Evolutionary conservation across 2,329 filamentous ascomycete species (phyloP).

Genomic region (Metarhizium anisopliae): DNA sequence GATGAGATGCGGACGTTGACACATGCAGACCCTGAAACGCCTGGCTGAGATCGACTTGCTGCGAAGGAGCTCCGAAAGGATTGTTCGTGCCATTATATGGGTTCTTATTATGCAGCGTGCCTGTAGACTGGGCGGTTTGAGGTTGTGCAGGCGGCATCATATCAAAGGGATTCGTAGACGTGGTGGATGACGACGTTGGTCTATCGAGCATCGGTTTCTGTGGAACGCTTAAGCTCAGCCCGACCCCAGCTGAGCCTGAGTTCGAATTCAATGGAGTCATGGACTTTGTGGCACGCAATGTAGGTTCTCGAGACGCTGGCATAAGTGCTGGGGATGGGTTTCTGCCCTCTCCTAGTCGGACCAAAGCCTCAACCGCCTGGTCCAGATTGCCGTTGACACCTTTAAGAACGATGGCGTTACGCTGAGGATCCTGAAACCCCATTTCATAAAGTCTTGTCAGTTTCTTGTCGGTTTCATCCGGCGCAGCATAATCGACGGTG

Average conservation of each 20-base stretch:
- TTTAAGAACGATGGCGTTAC: conserved; percentile 74
- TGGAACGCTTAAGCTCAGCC: conserved; percentile 23
- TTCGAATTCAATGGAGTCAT: conserved; percentile 43
- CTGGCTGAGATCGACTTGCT: conserved; percentile 38
- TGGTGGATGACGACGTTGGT: conserved; percentile 31
- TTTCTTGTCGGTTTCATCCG: conserved; percentile 64
- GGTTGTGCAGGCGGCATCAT: conserved; percentile 43
- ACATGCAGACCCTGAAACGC: conserved; percentile 71
- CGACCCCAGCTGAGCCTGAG: conserved; percentile 18
- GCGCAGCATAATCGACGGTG: conserved; percentile 45
- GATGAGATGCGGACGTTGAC: conserved; percentile 39
- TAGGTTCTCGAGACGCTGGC: conserved; percentile 35
- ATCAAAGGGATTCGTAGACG: conserved; percentile 62
- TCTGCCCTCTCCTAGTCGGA: conserved; percentile 68
- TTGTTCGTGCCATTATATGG: conserved; percentile 53
- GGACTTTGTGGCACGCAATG: conserved; percentile 39
- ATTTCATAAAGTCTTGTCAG: conserved; percentile 72
- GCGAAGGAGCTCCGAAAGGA: conserved; percentile 52
- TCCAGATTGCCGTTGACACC: conserved; percentile 79
- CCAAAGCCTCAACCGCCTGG: conserved; percentile 73
- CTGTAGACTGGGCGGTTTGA: conserved; percentile 57
- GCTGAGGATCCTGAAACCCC: conserved; percentile 79
- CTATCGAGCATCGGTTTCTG: conserved; percentile 20
- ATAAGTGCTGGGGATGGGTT: conserved; percentile 29
- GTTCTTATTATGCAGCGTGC: conserved; percentile 49